Base-by-base conservation (phyloP, 2,329 filamentous ascomycete species). In the Colletotrichum cordylinicola region DNA sequence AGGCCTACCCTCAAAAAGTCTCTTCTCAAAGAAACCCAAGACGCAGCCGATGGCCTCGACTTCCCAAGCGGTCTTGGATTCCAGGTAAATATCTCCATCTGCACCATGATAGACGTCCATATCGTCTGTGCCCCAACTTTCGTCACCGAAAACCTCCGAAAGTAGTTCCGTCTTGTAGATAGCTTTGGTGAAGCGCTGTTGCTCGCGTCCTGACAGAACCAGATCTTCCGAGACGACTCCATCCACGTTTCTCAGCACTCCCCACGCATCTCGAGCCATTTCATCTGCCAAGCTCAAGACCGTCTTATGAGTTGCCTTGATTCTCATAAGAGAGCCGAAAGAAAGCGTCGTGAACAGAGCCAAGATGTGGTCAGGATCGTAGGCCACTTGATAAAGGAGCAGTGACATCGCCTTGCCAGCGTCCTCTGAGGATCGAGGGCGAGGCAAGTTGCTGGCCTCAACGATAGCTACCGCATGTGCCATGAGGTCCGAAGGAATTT, bases 241-340 rank as follows among this genome's bases (percentile, higher is more conserved):
- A 24, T 52, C 43, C 43, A 21, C 43, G 10, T 52, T 1, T 13
- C 43, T n/a, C 0, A 52, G 43, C n/a, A 52, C 4, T 24, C 18
- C 21, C 43, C 43, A 52, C 13, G 43, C 43, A 52, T 52, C 43
- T 21, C 1, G 43, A 0, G 43, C 43, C 10, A 52, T 21, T 4
- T n/a, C 10, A n/a, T 12, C 12, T 21, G n/a, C 2, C 6, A 52
- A 52, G 21, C 43, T 21, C 43, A 21, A 10, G 0, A 52, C 13
- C 0, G 0, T 24, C 4, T 21, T 24, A 10, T 52, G 43, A 0
- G 0, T 52, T 4, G 21, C n/a, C 12, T n/a, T 52, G 7, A 52
- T 24, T 8, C 8, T 13, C 3, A 52, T 7, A 1, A 52, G 43
- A 52, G 6, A 8, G 0, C 12, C 12, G 6, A 52, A 52, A 1